These are phyloP conservation scores for Globisporangium recalcitrans DNA, from an alignment of 352 stramenopile genomes.

Conservation along the genomic window DNA sequence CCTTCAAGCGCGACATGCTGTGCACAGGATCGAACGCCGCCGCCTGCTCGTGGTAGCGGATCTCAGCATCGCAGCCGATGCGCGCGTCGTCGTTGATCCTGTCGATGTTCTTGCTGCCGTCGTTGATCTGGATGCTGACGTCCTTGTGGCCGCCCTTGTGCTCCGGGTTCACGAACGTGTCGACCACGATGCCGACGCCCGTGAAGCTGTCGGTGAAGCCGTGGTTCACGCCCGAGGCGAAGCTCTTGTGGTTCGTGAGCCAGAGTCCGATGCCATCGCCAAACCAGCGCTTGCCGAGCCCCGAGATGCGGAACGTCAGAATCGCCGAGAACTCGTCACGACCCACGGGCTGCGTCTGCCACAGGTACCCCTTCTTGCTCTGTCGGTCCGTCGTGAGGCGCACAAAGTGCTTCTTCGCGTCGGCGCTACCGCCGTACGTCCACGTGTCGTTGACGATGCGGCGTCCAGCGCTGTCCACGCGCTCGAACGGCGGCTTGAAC, in stretches of 20 bases:
- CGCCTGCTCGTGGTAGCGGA: conserved; percentile 79
- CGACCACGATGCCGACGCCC: conserved; percentile 72
- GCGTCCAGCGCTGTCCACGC: conserved; percentile 48
- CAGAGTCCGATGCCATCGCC: conserved; percentile 81
- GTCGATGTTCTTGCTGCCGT: conserved; percentile 66
- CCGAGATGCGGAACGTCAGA: conserved; percentile 80
- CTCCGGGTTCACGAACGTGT: conserved; percentile 84
- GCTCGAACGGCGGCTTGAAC: conserved; percentile 74
- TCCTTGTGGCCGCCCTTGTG: conserved; percentile 83
- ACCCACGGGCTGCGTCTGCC: conserved; percentile 50
- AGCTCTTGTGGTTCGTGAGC: conserved; percentile 63
- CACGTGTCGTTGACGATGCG: conserved; percentile 76
- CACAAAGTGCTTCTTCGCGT: conserved; percentile 85
- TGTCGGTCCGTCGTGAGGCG: conserved; percentile 85
- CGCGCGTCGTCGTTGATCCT: conserved; percentile 62
- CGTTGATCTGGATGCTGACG: conserved; percentile 76
- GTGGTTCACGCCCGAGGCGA: conserved; percentile 59
- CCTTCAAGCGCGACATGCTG: conserved; percentile 74
- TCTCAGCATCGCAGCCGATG: conserved; percentile 63
- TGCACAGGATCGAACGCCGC: conserved; percentile 73
- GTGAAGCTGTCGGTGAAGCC: conserved; percentile 75
- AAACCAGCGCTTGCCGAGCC: conserved; percentile 78
- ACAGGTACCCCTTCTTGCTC: conserved; percentile 81
- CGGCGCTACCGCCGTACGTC: conserved; percentile 61
- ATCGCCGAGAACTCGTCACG: conserved; percentile 58